These are phyloP conservation scores for Cryptococcus jaspeensis DNA, from an alignment of 1,284 basidiomycete genomes.

Conservation along the genomic window DNA sequence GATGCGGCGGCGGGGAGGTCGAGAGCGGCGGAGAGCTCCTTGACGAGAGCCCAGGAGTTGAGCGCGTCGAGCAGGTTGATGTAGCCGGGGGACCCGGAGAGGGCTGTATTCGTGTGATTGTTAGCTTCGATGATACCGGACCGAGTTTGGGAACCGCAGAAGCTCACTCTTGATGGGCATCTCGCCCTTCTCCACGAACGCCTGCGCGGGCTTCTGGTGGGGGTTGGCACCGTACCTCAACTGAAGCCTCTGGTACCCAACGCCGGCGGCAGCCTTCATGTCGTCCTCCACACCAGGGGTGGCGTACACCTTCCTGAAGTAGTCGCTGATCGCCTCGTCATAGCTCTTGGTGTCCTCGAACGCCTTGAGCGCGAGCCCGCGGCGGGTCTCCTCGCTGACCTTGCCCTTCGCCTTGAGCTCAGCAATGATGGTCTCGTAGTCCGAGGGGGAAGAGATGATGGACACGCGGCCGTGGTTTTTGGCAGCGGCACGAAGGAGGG, in stretches of 20 bases:
- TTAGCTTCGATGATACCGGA: background rate
- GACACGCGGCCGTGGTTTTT: conserved; percentile 97
- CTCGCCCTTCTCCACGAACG: conserved; percentile 83
- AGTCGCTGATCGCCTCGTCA: conserved; percentile 92
- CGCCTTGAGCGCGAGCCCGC: conserved; percentile 89
- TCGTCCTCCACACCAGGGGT: conserved; percentile 67
- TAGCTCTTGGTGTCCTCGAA: conserved; percentile 96
- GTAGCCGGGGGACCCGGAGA: conserved; percentile 94
- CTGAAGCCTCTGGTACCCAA: conserved; percentile 75
- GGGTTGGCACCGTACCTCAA: conserved; percentile 97
- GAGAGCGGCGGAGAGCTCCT: conserved; percentile 81
- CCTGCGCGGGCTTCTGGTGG: conserved; percentile 98
- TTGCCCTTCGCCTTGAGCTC: conserved; percentile 69
- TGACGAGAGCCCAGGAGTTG: conserved; percentile 95
- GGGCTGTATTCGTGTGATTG: conserved; percentile 57
- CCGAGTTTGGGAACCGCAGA: background rate
- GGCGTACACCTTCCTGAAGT: conserved; percentile 96
- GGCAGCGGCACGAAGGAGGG: conserved; percentile 93
- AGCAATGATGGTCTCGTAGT: conserved; percentile 80
- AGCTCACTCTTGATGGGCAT: conserved; percentile 87
- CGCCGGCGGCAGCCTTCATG: conserved; percentile 59
- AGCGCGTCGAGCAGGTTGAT: conserved; percentile 99
- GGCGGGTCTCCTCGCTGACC: conserved; percentile 68
- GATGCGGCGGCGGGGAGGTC: conserved; percentile 90
- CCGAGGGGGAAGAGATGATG: conserved; percentile 89